Base-by-base conservation (phyloP, 2,329 filamentous ascomycete genomes). In the Beauveria rudraprayagi region DNA sequence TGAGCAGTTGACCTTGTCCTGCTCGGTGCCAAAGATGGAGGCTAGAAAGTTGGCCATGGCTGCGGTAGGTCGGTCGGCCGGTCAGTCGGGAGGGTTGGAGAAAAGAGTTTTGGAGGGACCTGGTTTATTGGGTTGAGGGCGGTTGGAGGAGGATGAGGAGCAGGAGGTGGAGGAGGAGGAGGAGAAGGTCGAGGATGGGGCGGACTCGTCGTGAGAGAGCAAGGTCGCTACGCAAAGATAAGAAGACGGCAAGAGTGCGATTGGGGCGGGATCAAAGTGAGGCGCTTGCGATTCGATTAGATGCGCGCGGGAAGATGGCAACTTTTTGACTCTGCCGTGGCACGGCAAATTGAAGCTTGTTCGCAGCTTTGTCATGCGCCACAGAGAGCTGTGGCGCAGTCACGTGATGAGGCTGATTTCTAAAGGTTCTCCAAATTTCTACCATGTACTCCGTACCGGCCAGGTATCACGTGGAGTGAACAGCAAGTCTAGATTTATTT, bases 1-100 rank as follows among this genome's bases (percentile, higher is more conserved):
- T 62, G 90, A 94, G 85, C 94, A 97, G 84, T 97, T 97, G 81
- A 97, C 92, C 75, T 93, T 99, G 87, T 99, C 94, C 77, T 97
- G 94, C 83, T 99, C 94, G 34, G 94, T 99, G 72, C 94, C 94
- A 83, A 99, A 99, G 80, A 99, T 99, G 74, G 92, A 96, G 71
- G 94, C 94, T 75, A 99, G 90, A 75, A 97, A 97, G 82, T 97
- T 97, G 72, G 92, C 92, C 92, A 96, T 96, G 62, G 56, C 76
- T 68, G 63, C 30, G 51, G 5, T 37, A 11, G 59, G 57, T n/a
- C 30, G 26, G 19, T 50, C 10, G 30, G 30, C 1, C 30, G 28
- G 28, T 3, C 2, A 11, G 11, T 5, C 11, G 34, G 11, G 34
- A 3, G 30, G 30, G 10, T 30, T 30, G 10, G 30, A 34, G 10